Evolutionary conservation across 805 yeast species (phyloP).

Genomic region (Zygosaccharomyces bisporus): DNA sequence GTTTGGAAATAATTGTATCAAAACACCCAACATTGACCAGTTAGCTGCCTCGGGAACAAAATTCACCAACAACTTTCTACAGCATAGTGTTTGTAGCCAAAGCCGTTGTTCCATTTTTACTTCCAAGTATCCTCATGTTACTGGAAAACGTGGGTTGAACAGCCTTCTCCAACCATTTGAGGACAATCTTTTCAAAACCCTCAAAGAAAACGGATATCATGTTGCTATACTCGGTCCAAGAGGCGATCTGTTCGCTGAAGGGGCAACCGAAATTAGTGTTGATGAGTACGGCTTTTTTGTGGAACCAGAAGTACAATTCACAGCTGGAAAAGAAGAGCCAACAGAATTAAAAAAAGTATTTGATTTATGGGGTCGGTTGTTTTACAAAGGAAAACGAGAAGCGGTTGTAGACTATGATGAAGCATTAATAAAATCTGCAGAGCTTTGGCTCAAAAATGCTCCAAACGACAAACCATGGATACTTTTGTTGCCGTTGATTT

Average conservation of each 20-base stretch:
- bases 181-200: constrained; percentile 16
- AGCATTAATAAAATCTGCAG: constrained; percentile 16
- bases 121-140: constrained; percentile 16
- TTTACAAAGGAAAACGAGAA: constrained; percentile 11
- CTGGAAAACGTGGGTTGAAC: constrained; percentile 15
- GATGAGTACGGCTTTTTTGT: constrained; percentile 19
- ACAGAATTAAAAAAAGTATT: neutral
- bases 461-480: constrained; percentile 19
- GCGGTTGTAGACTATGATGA: constrained; percentile 15
- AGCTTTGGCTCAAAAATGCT: constrained; percentile 11
- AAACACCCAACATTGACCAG: constrained; percentile 18
- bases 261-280: constrained; percentile 15
- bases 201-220: constrained; percentile 17
- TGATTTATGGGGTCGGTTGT: constrained; percentile 16
- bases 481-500: constrained; percentile 16
- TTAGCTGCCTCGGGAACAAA: constrained; percentile 14
- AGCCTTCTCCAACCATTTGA: constrained; percentile 15
- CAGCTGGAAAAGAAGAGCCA: neutral
- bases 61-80: constrained; percentile 18
- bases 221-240: constrained; percentile 15
- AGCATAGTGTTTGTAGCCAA: constrained; percentile 19
- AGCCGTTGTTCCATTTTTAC: constrained; percentile 19
- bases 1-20: constrained; percentile 13
- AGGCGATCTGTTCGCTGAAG: constrained; percentile 13
- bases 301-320: constrained; percentile 8